phyloP scores from a whole-genome alignment of 306 rosid species.

The barrel medic (Medicago truncatula) region MtrunA17r5.0-ANR NC_053044.1:54657001-54657500 shows the following conservation, averaged over 20 bases:
- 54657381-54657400: slow-evolving; percentile 22
- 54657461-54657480: no score
- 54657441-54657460: no score
- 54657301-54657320: slow-evolving; percentile 98
- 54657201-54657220: slow-evolving; percentile 44
- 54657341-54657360: slow-evolving; percentile 80
- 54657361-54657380: slow-evolving; percentile 88
- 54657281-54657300: slow-evolving; percentile 29
- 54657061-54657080: slow-evolving; percentile 50
- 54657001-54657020: background rate
- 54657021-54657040: background rate
- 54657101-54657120: slow-evolving; percentile 39
- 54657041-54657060: slow-evolving; percentile 33
- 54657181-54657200: slow-evolving; percentile 34
- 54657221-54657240: slow-evolving; percentile 59
- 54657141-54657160: slow-evolving; percentile 30
- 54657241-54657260: slow-evolving; percentile 48
- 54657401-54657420: background rate
- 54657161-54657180: slow-evolving; percentile 19
- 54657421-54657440: no score
- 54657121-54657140: slow-evolving; percentile 22
- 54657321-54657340: slow-evolving; percentile 87
- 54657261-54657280: slow-evolving; percentile 30
- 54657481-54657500: no score
- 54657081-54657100: slow-evolving; percentile 39